A percentile compares a stretch with the other conserved stretches of the same genome.
Conservation (phyloP, 495 filamentous ascomycete species). For the Lophiotrema nucula region DNA sequence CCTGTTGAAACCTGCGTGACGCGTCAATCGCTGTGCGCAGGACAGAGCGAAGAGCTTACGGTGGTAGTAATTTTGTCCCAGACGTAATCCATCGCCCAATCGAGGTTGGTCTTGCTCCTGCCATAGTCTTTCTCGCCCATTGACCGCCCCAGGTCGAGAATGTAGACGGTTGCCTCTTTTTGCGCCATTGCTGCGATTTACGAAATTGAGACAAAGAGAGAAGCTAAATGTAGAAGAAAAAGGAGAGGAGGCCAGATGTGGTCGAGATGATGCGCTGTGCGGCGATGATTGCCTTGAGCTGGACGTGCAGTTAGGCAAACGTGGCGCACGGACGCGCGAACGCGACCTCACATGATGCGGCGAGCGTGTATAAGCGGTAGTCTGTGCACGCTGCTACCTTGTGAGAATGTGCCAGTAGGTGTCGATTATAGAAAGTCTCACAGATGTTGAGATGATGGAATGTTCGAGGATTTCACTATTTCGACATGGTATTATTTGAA, state of each 20-base stretch:
- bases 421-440: too few relatives aligned
- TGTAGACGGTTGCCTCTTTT: slow-evolving; percentile 91
- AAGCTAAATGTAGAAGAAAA: too few relatives aligned
- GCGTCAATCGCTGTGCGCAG: not conserved
- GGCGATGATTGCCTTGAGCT: not conserved
- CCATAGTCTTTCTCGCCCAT: slow-evolving; percentile 76
- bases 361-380: too few relatives aligned
- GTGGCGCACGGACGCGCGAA: slow-evolving; percentile 15
- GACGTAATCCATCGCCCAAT: slow-evolving; percentile 88
- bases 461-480: too few relatives aligned
- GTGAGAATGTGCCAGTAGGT: too few relatives aligned
- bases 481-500: too few relatives aligned
- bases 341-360: slow-evolving; percentile 13
- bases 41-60: slow-evolving; percentile 42
- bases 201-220: not conserved
- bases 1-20: slow-evolving; percentile 64
- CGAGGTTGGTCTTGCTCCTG: slow-evolving; percentile 76
- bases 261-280: not conserved
- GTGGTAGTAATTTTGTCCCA: slow-evolving; percentile 93
- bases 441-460: too few relatives aligned
- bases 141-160: slow-evolving; percentile 80
- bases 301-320: slow-evolving; percentile 3
- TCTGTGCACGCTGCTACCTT: too few relatives aligned
- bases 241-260: not conserved
- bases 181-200: slow-evolving; percentile 73